These are phyloP conservation scores for Irpex rosettiformis DNA, from an alignment of 1,284 basidiomycete genomes.

Conservation along the genomic window DNA sequence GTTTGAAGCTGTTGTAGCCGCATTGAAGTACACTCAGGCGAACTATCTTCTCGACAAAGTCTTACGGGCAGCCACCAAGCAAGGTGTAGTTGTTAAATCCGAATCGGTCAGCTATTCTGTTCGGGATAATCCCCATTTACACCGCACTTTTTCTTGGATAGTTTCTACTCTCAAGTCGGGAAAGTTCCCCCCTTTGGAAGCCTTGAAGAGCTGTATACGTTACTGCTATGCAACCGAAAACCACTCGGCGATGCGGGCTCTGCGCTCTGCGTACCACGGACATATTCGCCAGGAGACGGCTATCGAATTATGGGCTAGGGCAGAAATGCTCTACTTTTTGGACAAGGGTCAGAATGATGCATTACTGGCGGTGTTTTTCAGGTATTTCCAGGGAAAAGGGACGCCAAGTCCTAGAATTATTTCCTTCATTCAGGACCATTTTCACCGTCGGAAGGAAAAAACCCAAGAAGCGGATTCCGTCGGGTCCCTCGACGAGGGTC, in stretches of 20 bases:
- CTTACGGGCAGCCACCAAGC: too few species aligned
- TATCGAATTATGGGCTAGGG: slow-evolving; percentile 31
- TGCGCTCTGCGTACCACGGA: slow-evolving; percentile 21
- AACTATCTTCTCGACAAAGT: too few species aligned
- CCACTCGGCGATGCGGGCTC: slow-evolving; percentile 9
- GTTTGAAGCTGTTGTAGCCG: background rate
- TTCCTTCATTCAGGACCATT: background rate
- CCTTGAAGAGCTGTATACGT: background rate
- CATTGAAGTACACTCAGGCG: background rate
- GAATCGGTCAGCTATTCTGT: too few species aligned
- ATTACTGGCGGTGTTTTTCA: slow-evolving; percentile 26
- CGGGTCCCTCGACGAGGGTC: background rate
- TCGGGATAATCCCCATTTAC: background rate
- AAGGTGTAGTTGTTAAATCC: too few species aligned
- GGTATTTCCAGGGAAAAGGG: slow-evolving; percentile 33
- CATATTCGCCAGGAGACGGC: slow-evolving; percentile 4
- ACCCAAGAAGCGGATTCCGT: background rate
- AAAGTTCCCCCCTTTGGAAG: background rate
- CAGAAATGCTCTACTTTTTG: slow-evolving; percentile 35
- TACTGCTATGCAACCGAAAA: slow-evolving; percentile 6
- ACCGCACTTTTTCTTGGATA: background rate
- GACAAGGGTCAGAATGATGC: slow-evolving; percentile 18
- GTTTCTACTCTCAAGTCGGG: background rate
- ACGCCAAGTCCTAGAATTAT: slow-evolving; percentile 25
- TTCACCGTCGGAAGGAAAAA: background rate